Evolutionary conservation across 108 stramenopile genomes (phyloP).

Genomic region (Seminavis robusta): DNA sequence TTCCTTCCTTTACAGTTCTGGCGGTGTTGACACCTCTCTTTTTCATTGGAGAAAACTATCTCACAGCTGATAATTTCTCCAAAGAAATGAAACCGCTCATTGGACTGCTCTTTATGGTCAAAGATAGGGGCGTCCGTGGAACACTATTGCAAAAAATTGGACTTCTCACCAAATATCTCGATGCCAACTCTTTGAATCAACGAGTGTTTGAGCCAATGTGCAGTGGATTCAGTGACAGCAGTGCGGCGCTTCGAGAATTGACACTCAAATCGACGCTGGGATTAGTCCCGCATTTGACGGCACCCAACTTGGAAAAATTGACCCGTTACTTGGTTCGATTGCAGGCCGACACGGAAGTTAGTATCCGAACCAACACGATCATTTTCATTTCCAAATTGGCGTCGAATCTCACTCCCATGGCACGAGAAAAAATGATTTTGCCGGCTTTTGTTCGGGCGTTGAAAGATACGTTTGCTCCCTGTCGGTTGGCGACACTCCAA

Average conservation of each 20-base stretch:
- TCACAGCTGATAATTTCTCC: constrained; percentile 40
- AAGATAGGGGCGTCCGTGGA: constrained; percentile 85
- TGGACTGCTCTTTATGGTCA: constrained; percentile 64
- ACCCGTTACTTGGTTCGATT: constrained; percentile 80
- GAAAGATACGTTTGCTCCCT: constrained; percentile 81
- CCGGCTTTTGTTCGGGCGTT: constrained; percentile 73
- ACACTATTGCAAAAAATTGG: constrained; percentile 59
- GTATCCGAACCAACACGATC: constrained; percentile 86
- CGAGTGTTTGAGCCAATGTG: constrained; percentile 86
- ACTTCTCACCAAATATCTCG: constrained; percentile 56
- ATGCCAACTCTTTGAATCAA: constrained; percentile 57
- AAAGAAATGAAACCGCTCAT: constrained; percentile 61
- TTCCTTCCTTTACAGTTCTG: constrained; percentile 24
- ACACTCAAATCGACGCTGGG: constrained; percentile 77
- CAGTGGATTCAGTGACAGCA: constrained; percentile 84
- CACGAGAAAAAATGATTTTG: constrained; percentile 71
- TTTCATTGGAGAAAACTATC: constrained; percentile 62
- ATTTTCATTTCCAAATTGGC: constrained; percentile 84
- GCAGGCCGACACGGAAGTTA: constrained; percentile 67
- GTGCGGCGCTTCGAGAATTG: constrained; percentile 73
- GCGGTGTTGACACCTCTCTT: constrained; percentile 69
- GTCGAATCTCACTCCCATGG: constrained; percentile 54
- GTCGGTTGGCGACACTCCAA: constrained; percentile 71
- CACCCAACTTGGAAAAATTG: constrained; percentile 82
- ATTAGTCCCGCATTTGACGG: constrained; percentile 61